Conservation (phyloP, 2,329 filamentous ascomycete genomes). For the Beauveria pseudobassiana region DNA sequence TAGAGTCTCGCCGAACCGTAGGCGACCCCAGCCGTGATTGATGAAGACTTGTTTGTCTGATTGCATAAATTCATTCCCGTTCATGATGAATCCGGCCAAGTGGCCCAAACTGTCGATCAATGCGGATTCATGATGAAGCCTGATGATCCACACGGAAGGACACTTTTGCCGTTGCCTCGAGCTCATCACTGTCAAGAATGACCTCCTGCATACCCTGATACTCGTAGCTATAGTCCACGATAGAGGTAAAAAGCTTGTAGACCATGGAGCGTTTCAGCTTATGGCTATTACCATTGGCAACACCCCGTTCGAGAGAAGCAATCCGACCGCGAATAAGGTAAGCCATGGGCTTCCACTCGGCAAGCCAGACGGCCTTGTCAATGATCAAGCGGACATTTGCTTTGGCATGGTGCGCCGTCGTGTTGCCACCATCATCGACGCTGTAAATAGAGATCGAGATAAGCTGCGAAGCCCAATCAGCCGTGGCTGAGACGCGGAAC, state of each 20-base stretch:
- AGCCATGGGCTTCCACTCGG: background rate
- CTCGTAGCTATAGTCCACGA: slow-evolving; percentile 45
- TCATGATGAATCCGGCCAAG: slow-evolving; percentile 54
- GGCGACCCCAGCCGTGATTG: slow-evolving; percentile 51
- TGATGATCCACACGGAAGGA: slow-evolving; percentile 45
- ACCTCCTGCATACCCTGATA: slow-evolving; percentile 52
- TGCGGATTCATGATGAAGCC: slow-evolving; percentile 48
- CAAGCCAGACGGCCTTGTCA: background rate
- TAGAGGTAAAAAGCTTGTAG: slow-evolving; percentile 56
- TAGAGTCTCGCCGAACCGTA: slow-evolving; percentile 37
- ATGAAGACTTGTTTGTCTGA: slow-evolving; percentile 49
- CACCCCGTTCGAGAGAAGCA: background rate
- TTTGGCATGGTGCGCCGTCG: slow-evolving; percentile 2
- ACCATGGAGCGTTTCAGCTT: background rate
- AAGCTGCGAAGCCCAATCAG: slow-evolving; percentile 13
- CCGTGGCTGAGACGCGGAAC: slow-evolving; percentile 14
- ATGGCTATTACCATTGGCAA: background rate
- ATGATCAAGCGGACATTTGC: background rate
- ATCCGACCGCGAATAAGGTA: background rate
- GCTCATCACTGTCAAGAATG: slow-evolving; percentile 43
- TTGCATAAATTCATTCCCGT: slow-evolving; percentile 42
- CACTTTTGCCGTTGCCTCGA: slow-evolving; percentile 22
- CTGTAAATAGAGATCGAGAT: slow-evolving; percentile 18
- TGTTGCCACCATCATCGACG: slow-evolving; percentile 14
- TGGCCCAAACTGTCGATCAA: slow-evolving; percentile 53